Evolutionary conservation across 768 basidiomycete genomes (phyloP), one percentile per base, ranked within the genome.

Genomic region (Trametes gibbosa): DNA sequence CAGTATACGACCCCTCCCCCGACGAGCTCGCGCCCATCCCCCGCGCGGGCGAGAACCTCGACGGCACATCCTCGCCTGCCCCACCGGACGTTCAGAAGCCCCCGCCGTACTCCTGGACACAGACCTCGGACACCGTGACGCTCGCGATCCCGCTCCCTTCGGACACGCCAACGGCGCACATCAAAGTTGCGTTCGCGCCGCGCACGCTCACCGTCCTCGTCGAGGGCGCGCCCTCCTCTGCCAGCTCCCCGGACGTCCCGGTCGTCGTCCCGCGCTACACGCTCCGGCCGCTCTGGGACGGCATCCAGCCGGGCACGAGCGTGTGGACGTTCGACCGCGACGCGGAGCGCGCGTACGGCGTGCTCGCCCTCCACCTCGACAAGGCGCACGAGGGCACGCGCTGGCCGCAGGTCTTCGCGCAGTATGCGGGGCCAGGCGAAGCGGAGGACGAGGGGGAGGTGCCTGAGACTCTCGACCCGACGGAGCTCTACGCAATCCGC

Each of bases 281-380:
- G 0, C 75, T 79, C 29, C 83, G 84, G 66, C 73, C 76, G 24
- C 77, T 93, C 2, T 99, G 95, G 96, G 93, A 85, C 63, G 74
- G 75, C 10, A 88, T 99, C 62, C 83, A 84, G 52, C 75, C 89
- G 1, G 81, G 86, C 2, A 81, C 87, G n/a, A 90, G 91, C 67
- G 85, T 91, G 66, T 99, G 94, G 95, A 95, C 92, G 5, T 96
- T 89, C 83, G 94, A 97, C 65, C 80, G 85, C 17, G 85, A 87
- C 61, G 90, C 84, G 5, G 84, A 85, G 50, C 79, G 79, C 57
- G 68, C 82, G 13, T 86, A 82, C 65, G 90, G 90, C 1, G 61
- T 91, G 32, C 79, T 98, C 64, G 85, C 90, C 0, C 73, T 98
- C 19, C 89, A 97, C 68, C 77, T 98, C 54, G 90, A 94, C 71